phyloP scores from a whole-genome alignment of 2,329 filamentous ascomycete genomes.

The Cercospora nicotianae region DNA sequence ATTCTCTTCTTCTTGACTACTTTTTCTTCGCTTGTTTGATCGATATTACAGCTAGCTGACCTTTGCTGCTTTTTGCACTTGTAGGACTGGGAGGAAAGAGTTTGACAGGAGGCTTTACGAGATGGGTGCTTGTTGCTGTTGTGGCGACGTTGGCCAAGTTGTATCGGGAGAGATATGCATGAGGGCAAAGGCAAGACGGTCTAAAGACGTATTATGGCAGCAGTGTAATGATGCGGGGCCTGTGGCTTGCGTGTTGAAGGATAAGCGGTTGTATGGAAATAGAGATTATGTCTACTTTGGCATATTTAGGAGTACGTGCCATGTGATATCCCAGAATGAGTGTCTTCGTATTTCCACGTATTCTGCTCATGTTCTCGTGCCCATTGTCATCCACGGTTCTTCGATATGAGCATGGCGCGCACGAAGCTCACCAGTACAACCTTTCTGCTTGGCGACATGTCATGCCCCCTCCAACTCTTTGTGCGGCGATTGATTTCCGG shows the following conservation, averaged over 20 bases:
- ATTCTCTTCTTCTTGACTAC: not conserved
- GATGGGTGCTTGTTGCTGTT: constrained; percentile 35
- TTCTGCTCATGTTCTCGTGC: not conserved
- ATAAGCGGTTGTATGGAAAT: not conserved
- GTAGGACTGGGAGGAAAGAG: constrained; percentile 34
- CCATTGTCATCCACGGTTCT: not conserved
- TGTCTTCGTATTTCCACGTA: not conserved
- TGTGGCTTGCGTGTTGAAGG: not conserved
- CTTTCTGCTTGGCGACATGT: not conserved
- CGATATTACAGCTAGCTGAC: constrained; percentile 1
- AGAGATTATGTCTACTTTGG: not conserved
- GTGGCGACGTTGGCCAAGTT: constrained; percentile 25
- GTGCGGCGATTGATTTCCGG: too few species aligned
- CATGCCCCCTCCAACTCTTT: too few species aligned
- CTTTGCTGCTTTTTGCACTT: constrained; percentile 6
- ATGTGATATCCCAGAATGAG: not conserved
- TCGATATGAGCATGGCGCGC: not conserved
- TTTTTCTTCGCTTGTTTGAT: not conserved
- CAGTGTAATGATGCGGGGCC: not conserved
- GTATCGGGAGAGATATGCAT: constrained; percentile 19
- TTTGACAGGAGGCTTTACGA: constrained; percentile 28
- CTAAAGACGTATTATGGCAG: not conserved
- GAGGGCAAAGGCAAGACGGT: not conserved
- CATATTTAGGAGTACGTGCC: not conserved
- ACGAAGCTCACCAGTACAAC: not conserved